Conservation (phyloP, 176 grass and related monocot genomes). For the Juncus effusus region DNA sequence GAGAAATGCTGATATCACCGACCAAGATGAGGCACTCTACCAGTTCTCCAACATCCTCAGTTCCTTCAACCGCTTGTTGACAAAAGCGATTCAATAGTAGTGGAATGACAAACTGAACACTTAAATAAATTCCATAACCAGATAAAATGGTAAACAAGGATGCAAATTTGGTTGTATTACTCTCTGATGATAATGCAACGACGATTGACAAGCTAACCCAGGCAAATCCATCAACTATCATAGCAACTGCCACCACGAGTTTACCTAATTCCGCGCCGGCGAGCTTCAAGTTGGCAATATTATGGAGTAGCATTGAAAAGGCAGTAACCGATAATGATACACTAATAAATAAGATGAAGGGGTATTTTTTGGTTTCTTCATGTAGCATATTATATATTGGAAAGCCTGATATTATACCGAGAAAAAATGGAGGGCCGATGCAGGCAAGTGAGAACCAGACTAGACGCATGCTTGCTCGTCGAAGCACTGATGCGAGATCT, state of each 20-base stretch:
- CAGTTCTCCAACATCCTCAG: slow-evolving; percentile 31
- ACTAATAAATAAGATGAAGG: slow-evolving; percentile 47
- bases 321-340: slow-evolving; percentile 45
- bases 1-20: slow-evolving; percentile 51
- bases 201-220: slow-evolving; percentile 34
- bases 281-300: slow-evolving; percentile 64
- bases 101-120: slow-evolving; percentile 23
- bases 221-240: slow-evolving; percentile 43
- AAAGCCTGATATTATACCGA: slow-evolving; percentile 32
- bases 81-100: slow-evolving; percentile 35
- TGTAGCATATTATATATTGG: not conserved
- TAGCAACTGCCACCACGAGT: slow-evolving; percentile 45
- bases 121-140: slow-evolving; percentile 24
- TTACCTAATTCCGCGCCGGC: slow-evolving; percentile 49
- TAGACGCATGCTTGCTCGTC: slow-evolving; percentile 13
- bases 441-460: slow-evolving; percentile 41
- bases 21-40: slow-evolving; percentile 44
- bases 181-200: slow-evolving; percentile 24
- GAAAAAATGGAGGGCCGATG: slow-evolving; percentile 32
- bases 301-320: slow-evolving; percentile 51
- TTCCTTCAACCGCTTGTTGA: slow-evolving; percentile 3
- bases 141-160: slow-evolving; percentile 34
- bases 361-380: not conserved
- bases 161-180: not conserved
- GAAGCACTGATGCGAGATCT: slow-evolving; percentile 25